Evolutionary conservation across 1,139 yeast species (phyloP), one percentile per base, ranked within the genome.

Genomic region (Hemisphaericaspora xylofermentans): DNA sequence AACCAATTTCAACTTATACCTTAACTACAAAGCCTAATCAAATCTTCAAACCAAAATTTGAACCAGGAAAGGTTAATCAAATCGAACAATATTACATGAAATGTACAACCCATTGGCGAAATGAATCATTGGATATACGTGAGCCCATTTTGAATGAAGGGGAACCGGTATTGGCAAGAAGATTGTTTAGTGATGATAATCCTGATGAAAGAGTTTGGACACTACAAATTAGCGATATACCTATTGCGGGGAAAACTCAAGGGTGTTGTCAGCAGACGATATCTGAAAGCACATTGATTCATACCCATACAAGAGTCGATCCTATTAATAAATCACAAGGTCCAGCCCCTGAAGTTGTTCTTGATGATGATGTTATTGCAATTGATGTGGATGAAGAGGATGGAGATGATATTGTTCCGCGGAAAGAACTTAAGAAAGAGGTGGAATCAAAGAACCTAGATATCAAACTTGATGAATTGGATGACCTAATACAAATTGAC

Each of bases 231-330:
- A 70, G 82, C 7, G 97, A 89, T 63, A 84, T 88, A 13, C 97
- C 97, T 1, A 83, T 86, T 26, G 95, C 95, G 3, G 96, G 96
- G 7, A 86, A 78, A 78, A 56, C 76, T 75, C 64, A 83, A 74
- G 47, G 75, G 68, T 36, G 82, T 76, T 63, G 66, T 32, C 75
- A 74, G 8, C 96, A 88, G 57, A 78, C 88, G 13, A 74, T 87
- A 12, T 74, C 82, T 48, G 88, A 84, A 53, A 74, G 91, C 25
- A 78, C 84, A 1, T 63, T 88, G 39, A 71, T 70, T 1, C 76
- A 71, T 46, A 68, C 71, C 26, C 76, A 71, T 47, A 61, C 70
- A 8, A 52, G 58, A 60, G 38, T 42, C 4, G 42, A 38, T 26
- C 29, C 29, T 8, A 14, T 26, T 26, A 26, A 26, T 5, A n/a